Conservation (phyloP, 169 alveolate species). For the Cyclospora cayetanensis region DNA sequence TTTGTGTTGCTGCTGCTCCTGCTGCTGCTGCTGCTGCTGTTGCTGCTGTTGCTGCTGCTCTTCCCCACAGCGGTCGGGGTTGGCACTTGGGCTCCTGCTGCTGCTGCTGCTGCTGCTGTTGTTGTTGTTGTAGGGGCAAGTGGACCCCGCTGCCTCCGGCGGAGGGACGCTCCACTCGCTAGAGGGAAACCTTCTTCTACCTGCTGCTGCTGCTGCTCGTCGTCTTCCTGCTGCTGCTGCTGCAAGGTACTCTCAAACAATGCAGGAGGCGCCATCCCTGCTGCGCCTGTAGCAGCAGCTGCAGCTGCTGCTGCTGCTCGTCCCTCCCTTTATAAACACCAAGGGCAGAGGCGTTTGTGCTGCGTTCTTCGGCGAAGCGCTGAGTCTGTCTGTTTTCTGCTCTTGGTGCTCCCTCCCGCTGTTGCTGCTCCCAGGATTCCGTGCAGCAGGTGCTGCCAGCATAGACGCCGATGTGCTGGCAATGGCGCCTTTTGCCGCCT, state of each 20-base stretch:
- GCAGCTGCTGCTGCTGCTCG: constrained; percentile 7
- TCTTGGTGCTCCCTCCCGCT: too few relatives aligned
- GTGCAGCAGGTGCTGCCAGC: too few relatives aligned
- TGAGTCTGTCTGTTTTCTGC: too few relatives aligned
- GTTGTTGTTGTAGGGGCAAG: neutral
- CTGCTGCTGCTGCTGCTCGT: constrained; percentile 1
- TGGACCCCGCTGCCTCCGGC: neutral
- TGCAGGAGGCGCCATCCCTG: constrained; percentile 4
- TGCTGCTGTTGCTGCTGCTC: constrained; percentile 45
- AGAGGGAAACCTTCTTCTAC: neutral
- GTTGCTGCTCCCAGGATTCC: too few relatives aligned
- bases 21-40: constrained; percentile 9
- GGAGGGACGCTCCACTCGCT: constrained; percentile 14
- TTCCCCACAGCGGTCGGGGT: neutral
- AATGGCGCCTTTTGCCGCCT: too few relatives aligned
- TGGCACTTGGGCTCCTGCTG: too few relatives aligned
- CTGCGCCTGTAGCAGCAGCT: neutral
- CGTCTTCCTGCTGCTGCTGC: constrained; percentile 1
- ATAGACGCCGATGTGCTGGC: too few relatives aligned
- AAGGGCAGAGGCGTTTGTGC: too few relatives aligned
- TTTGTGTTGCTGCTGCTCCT: constrained; percentile 34
- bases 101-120: neutral
- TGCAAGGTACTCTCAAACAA: neutral
- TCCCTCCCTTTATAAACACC: too few relatives aligned
- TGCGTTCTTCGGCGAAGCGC: too few relatives aligned